Conservation (phyloP, 768 basidiomycete species). For the Infundibulicybe gibba region DNA sequence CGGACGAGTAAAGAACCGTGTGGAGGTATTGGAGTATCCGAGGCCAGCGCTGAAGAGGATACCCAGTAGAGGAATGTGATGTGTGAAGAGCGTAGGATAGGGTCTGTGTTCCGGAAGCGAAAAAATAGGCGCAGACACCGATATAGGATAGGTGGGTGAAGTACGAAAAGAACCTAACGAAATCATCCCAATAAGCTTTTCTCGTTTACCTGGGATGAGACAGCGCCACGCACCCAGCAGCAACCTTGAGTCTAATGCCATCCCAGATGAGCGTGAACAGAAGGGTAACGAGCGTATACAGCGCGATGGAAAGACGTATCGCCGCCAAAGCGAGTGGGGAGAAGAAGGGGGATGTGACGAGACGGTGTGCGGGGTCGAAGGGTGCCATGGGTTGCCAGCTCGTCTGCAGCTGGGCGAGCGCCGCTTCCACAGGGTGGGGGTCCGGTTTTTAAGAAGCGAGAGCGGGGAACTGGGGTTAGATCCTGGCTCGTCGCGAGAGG, state of each 20-base stretch:
- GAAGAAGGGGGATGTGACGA: slow-evolving; percentile 49
- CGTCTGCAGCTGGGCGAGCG: no score
- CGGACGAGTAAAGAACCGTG: slow-evolving; percentile 44
- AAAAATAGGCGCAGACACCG: slow-evolving; percentile 61
- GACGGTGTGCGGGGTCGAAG: slow-evolving; percentile 32
- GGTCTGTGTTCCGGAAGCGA: slow-evolving; percentile 54
- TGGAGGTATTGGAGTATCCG: slow-evolving; percentile 54
- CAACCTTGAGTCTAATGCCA: slow-evolving; percentile 20
- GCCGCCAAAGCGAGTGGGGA: slow-evolving; percentile 38
- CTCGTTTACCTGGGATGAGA: not conserved
- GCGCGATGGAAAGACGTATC: slow-evolving; percentile 43
- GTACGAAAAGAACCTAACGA: slow-evolving; percentile 53
- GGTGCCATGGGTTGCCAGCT: slow-evolving; percentile 2
- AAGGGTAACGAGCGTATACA: slow-evolving; percentile 43
- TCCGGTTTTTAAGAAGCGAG: no score
- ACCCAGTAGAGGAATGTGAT: no score
- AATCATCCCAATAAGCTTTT: not conserved
- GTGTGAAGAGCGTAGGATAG: slow-evolving; percentile 29
- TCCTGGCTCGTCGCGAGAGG: no score
- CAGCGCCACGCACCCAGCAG: slow-evolving; percentile 24
- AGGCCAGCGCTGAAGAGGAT: slow-evolving; percentile 51
- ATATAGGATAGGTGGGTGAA: slow-evolving; percentile 64
- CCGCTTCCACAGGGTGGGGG: no score
- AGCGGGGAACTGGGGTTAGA: no score
- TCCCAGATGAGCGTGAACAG: slow-evolving; percentile 35